Evolutionary conservation across 73 alveolate genomes (phyloP).

Genomic region (Paramecium primaurelia): DNA sequence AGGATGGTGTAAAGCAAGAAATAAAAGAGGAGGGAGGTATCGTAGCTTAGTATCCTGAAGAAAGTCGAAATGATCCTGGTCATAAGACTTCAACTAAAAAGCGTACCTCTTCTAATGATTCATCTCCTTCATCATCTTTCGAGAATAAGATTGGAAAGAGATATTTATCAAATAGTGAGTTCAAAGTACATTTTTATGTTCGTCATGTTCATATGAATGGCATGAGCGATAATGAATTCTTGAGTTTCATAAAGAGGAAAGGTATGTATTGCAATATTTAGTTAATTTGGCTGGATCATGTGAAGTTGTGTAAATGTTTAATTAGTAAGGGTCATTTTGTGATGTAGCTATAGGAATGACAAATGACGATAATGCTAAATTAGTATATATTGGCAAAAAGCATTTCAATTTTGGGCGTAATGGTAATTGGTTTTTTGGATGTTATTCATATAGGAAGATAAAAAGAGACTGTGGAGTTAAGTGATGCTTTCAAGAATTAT

Average conservation of each 20-base stretch:
- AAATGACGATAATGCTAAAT: slow-evolving; percentile 37
- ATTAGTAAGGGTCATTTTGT: slow-evolving; percentile 29
- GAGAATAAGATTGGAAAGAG: neutral
- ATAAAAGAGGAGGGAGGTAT: neutral
- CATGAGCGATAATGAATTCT: slow-evolving; percentile 27
- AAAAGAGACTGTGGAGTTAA: neutral
- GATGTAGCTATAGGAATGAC: slow-evolving; percentile 51
- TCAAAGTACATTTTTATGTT: neutral
- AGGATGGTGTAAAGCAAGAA: neutral
- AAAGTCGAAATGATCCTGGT: neutral
- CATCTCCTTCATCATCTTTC: slow-evolving; percentile 19
- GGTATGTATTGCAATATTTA: neutral
- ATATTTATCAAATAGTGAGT: neutral
- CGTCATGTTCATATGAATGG: slow-evolving; percentile 44
- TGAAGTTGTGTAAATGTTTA: slow-evolving; percentile 26
- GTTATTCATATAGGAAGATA: neutral
- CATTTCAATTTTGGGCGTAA: slow-evolving; percentile 42
- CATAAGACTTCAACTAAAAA: neutral
- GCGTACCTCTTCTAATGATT: neutral
- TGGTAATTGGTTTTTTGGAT: neutral
- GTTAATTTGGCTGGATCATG: slow-evolving; percentile 45
- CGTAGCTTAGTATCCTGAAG: slow-evolving; percentile 28
- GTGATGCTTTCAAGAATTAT: slow-evolving; percentile 20
- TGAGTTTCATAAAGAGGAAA: neutral
- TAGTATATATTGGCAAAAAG: slow-evolving; percentile 39